These are phyloP conservation scores for Botrytis deweyae DNA, from an alignment of 2,329 filamentous ascomycete species.

Conservation along the genomic window DNA sequence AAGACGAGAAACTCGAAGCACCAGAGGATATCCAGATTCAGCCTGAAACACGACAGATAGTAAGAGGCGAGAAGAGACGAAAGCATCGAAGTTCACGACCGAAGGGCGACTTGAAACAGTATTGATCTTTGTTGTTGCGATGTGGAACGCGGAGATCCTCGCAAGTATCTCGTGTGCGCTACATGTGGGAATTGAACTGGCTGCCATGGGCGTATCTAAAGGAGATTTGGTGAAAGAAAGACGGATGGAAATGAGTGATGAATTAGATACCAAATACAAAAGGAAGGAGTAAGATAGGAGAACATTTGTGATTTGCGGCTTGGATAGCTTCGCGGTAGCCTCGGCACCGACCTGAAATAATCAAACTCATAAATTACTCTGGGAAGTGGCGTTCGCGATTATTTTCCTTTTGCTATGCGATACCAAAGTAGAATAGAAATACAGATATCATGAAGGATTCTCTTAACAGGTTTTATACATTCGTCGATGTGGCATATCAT, in stretches of 20 bases:
- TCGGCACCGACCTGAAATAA: neutral
- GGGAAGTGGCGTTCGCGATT: neutral
- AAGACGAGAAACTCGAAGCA: slow-evolving; percentile 15
- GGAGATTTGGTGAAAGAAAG: neutral
- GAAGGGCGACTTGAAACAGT: slow-evolving; percentile 1
- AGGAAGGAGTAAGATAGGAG: neutral
- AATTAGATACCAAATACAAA: neutral
- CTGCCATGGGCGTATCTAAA: neutral
- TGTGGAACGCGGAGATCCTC: neutral
- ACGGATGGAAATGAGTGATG: neutral
- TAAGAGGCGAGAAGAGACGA: slow-evolving; percentile 13
- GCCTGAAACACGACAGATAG: slow-evolving; percentile 14
- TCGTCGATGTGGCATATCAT: neutral
- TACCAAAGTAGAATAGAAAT: neutral
- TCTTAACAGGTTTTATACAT: neutral
- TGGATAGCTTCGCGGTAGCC: neutral
- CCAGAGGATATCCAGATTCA: slow-evolving; percentile 18
- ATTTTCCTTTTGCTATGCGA: neutral
- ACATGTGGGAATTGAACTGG: neutral
- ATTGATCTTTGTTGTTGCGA: neutral
- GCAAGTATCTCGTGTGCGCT: neutral
- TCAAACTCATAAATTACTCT: neutral
- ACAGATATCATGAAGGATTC: neutral
- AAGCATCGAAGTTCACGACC: slow-evolving; percentile 17
- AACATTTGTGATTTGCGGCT: neutral